Percentiles rank a stretch among this genome's conserved stretches.
These are phyloP conservation scores for Sicyos baderoa DNA, from an alignment of 306 rosid species.

Conservation along the genomic window DNA sequence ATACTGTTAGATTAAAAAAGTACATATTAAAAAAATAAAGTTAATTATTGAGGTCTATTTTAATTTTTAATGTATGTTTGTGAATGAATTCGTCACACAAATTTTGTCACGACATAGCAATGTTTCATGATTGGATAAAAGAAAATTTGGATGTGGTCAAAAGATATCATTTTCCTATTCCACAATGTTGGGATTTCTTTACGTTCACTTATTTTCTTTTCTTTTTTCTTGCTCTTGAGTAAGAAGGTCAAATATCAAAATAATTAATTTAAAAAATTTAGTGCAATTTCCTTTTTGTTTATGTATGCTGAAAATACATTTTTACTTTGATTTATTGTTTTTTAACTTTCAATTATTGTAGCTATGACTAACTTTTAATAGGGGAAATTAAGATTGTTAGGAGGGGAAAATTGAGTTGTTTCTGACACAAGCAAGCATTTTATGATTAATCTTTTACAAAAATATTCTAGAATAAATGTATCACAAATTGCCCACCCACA, in stretches of 20 bases:
- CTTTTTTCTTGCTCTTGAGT: background rate
- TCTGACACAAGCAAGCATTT: too few relatives aligned
- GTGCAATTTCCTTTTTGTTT: background rate
- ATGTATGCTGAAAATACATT: too few relatives aligned
- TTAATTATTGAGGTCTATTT: background rate
- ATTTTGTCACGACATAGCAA: background rate
- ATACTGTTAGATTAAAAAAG: too few relatives aligned
- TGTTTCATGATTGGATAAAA: background rate
- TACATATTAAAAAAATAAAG: too few relatives aligned
- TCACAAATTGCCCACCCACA: too few relatives aligned
- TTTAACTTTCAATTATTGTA: background rate
- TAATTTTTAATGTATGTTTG: too few relatives aligned
- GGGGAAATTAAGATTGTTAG: too few relatives aligned
- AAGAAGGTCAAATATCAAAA: background rate
- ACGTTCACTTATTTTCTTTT: background rate
- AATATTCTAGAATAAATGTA: too few relatives aligned
- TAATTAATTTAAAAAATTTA: background rate
- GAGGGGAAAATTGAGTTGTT: too few relatives aligned
- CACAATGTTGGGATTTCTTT: conserved; percentile 12
- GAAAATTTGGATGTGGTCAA: conserved; percentile 14
- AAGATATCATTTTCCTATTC: background rate
- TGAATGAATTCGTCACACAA: background rate
- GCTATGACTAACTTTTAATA: background rate
- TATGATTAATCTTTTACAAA: too few relatives aligned
- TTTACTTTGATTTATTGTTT: background rate